These are phyloP conservation scores for Lagenidium giganteum DNA, from an alignment of 352 stramenopile genomes.

Conservation along the genomic window DNA sequence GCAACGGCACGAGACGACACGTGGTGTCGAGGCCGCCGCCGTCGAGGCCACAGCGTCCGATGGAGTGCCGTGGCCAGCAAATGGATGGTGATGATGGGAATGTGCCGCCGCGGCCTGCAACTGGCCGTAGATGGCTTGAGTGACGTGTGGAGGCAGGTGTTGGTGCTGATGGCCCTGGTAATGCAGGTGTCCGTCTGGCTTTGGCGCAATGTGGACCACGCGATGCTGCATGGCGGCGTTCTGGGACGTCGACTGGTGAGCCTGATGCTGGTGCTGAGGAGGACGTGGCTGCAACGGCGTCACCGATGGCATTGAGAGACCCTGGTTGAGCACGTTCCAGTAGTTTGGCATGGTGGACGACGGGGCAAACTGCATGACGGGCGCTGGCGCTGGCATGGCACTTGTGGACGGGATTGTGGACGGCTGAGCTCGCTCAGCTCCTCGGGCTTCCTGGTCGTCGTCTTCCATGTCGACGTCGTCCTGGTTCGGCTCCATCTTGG, in stretches of 20 bases:
- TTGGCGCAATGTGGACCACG: slow-evolving; percentile 78
- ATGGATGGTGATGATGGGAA: neutral
- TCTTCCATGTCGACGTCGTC: slow-evolving; percentile 15
- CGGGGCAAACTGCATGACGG: slow-evolving; percentile 44
- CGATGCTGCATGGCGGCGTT: too few species aligned
- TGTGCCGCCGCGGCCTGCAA: neutral
- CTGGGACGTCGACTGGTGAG: too few species aligned
- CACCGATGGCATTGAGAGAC: slow-evolving; percentile 18
- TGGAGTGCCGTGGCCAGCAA: neutral
- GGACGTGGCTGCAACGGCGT: slow-evolving; percentile 4
- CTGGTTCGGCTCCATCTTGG: neutral
- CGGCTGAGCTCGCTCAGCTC: neutral
- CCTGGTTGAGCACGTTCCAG: slow-evolving; percentile 83
- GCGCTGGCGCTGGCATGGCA: slow-evolving; percentile 9
- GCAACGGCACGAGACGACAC: slow-evolving; percentile 71
- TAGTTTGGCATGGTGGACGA: slow-evolving; percentile 80
- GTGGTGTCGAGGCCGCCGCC: slow-evolving; percentile 18
- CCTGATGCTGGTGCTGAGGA: neutral
- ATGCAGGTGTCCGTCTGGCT: slow-evolving; percentile 34
- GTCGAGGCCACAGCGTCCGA: neutral
- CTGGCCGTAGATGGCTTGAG: slow-evolving; percentile 1
- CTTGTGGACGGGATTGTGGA: too few species aligned
- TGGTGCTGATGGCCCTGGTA: slow-evolving; percentile 3
- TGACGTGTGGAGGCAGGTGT: neutral
- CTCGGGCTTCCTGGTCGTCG: too few species aligned